phyloP scores from a whole-genome alignment of 73 alveolate species.

The Tetrahymena malaccensis region DNA sequence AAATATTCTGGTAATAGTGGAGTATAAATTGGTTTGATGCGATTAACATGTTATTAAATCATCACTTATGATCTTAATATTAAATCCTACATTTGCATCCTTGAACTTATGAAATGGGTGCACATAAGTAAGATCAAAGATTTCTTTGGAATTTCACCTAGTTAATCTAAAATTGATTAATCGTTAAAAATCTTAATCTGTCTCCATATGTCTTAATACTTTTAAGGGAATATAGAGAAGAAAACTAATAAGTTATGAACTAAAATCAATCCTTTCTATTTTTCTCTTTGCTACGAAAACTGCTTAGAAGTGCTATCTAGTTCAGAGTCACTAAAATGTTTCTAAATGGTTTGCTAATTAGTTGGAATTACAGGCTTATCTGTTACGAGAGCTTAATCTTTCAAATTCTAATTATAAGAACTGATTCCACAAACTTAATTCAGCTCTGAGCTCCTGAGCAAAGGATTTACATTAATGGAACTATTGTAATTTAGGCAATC shows the following conservation, averaged over 20 bases:
- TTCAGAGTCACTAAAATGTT: background rate
- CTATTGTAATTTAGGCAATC: background rate
- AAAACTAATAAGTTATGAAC: background rate
- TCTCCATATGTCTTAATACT: background rate
- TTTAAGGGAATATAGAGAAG: background rate
- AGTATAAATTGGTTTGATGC: background rate
- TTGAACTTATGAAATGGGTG: background rate
- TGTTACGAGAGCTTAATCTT: background rate
- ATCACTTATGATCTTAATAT: background rate
- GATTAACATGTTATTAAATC: background rate
- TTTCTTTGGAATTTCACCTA: background rate
- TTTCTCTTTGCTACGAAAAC: background rate
- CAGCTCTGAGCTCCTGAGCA: background rate
- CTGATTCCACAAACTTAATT: background rate
- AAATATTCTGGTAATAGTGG: background rate
- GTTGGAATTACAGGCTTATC: background rate
- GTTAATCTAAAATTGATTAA: background rate
- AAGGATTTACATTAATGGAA: background rate
- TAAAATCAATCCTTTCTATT: background rate
- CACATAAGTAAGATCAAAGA: background rate
- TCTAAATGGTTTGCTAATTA: background rate
- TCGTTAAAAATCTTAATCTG: background rate
- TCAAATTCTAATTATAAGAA: background rate
- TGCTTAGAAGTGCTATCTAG: background rate
- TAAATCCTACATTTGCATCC: background rate